Base-by-base conservation (phyloP, 768 basidiomycete species). In the Podaxis rugospora region DNA sequence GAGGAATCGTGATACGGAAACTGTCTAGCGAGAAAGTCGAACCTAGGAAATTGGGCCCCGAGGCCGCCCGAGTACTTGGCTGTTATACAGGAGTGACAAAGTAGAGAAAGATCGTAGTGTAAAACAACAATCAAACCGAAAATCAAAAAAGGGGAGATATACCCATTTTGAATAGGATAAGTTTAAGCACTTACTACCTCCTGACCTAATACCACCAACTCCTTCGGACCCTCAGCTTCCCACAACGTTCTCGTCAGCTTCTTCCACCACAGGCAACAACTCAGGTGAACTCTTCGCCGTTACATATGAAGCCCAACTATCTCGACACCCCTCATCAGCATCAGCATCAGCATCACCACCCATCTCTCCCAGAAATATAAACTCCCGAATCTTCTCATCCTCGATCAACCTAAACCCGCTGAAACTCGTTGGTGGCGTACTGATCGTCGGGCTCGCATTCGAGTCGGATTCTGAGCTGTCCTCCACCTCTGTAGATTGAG, bases 241-340 rank as follows among this genome's bases (percentile, higher is more conserved):
- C 14, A 36, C 21, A 28, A 40, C 23, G 18, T 23, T 46, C 42
- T 54, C 50, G 39, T 51, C 49, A 46, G 52, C 46, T 36, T 42
- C 59, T 39, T 52, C 35, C 35, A 59, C 51, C 14, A 58, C 44
- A 51, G 51, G 69, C 69, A 59, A 66, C 65, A 51, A 37, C 5
- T 61, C 59, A 35, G 75, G 70, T 25, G 69, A 69, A 50, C 68
- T 75, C 55, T 63, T 71, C 9, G 77, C 77, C 18, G 77, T 76
- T 51, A 65, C 64, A 57, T 72, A 78, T 1, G 77, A 76, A 7
- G 72, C 63, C 61, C 66, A 60, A 56, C 76, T 78, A 21, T 68
- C 73, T 21, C 73, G 70, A n/a, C 35, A 42, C 35, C 18, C 44
- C 42, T 18, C 49, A 5, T 21, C 42, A 32, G 46, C 59, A 6